Evolutionary conservation across 2,329 filamentous ascomycete genomes (phyloP), one percentile per base, ranked within the genome.

Genomic region (Paracorniculantispora psalliotae): DNA sequence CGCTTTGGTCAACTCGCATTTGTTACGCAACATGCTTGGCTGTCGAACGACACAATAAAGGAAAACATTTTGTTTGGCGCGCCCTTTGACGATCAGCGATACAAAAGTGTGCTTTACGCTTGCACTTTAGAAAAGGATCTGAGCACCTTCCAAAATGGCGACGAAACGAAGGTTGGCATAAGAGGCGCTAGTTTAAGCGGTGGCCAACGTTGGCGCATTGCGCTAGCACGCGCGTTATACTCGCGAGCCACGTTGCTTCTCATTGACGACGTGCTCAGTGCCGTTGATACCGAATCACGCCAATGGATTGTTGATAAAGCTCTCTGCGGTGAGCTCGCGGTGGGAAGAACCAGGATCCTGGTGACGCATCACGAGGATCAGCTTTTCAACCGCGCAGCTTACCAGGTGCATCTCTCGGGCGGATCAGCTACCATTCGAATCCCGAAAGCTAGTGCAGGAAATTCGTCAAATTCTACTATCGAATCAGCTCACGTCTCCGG

Each of bases 291-390:
- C 15, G 3, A 90, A 67, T 87, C 89, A 10, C 88, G 88, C 15
- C 80, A 86, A 33, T 86, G 88, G 67, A 83, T 91, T 43, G 89
- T 88, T 64, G 86, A 90, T 62, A 79, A 88, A 53, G 88, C 84
- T 54, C 73, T 91, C 3, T 87, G 80, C 10, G 88, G 88, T 4
- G 81, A 86, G 51, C 75, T 91, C 4, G 83, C 85, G 49, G 68
- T 75, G n/a, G 84, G 82, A 0, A 76, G 88, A 51, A 91, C 88
- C 2, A 76, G 88, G 28, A 87, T 91, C 43, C 72, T 91, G 5
- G 88, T 90, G n/a, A 91, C 88, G 0, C 88, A 91, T 67, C 87
- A 91, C 65, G 84, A 89, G 15, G 81, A 81, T 4, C 77, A 90
- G 2, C 86, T 82, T 67, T 77, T 87, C 51, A 78, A 85, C 10